These are phyloP conservation scores for Neonectria hederae DNA, from an alignment of 2,329 filamentous ascomycete species.

Conservation along the genomic window DNA sequence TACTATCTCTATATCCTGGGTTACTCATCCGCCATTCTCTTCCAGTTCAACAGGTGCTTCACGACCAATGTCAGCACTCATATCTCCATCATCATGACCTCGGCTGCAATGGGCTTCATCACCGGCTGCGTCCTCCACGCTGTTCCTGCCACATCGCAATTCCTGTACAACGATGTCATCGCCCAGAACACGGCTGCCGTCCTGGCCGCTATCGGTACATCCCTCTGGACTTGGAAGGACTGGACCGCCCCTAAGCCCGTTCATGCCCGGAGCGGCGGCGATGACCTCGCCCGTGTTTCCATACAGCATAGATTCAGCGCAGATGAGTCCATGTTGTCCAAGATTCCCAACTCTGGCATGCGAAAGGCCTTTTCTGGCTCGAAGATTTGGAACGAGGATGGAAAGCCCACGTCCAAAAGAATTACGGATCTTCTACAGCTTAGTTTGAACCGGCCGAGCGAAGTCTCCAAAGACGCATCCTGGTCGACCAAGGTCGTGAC, in stretches of 20 bases:
- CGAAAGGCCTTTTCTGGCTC: conserved; percentile 13
- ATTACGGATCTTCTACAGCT: not conserved
- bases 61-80: conserved; percentile 22
- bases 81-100: conserved; percentile 23
- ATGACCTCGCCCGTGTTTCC: not conserved
- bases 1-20: conserved; percentile 26
- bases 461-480: not conserved
- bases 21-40: conserved; percentile 21
- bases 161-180: conserved; percentile 23
- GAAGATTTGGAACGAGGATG: conserved; percentile 17
- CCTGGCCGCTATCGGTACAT: conserved; percentile 20
- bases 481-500: conserved; percentile 5
- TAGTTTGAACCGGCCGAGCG: conserved; percentile 5
- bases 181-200: conserved; percentile 23
- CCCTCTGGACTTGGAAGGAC: conserved; percentile 24
- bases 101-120: conserved; percentile 25
- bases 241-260: not conserved
- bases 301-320: conserved; percentile 4
- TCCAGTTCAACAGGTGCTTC: conserved; percentile 32
- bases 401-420: conserved; percentile 6
- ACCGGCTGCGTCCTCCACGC: conserved; percentile 23
- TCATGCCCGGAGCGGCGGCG: not conserved
- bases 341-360: not conserved
- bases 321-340: not conserved
- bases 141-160: conserved; percentile 17